These are phyloP conservation scores for Cladosporium sp. DNA, from an alignment of 2,329 filamentous ascomycete species.

Conservation along the genomic window DNA sequence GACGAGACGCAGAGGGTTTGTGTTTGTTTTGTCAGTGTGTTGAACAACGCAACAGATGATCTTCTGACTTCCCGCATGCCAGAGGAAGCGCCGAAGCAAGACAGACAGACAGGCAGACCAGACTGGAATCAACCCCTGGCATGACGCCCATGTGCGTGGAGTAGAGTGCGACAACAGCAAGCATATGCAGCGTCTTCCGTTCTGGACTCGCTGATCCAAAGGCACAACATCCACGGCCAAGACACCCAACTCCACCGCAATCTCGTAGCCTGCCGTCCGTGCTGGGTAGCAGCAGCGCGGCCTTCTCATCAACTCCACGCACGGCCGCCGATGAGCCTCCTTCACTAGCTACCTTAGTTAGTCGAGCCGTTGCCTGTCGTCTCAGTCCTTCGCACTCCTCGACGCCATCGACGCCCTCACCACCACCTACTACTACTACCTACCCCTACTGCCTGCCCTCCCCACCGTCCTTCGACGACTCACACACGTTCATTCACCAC, in stretches of 20 bases:
- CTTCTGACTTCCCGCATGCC: background rate
- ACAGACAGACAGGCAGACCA: background rate
- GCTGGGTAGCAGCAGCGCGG: background rate
- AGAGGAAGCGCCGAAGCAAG: background rate
- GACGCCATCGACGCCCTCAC: slow-evolving; percentile 5
- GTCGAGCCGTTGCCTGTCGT: slow-evolving; percentile 13
- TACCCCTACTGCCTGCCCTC: background rate
- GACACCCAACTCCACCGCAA: slow-evolving; percentile 10
- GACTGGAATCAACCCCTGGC: background rate
- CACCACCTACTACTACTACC: background rate
- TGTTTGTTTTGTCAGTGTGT: background rate
- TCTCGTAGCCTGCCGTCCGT: background rate
- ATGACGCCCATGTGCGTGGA: slow-evolving; percentile 1
- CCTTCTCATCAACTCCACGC: slow-evolving; percentile 9
- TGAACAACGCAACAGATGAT: background rate
- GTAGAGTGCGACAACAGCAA: background rate
- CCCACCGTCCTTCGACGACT: slow-evolving; percentile 10
- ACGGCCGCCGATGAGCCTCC: slow-evolving; percentile 4
- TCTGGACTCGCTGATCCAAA: background rate
- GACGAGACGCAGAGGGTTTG: background rate
- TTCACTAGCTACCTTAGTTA: background rate
- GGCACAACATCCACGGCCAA: slow-evolving; percentile 6
- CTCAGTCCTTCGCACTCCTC: background rate
- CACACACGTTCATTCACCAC: slow-evolving; percentile 17
- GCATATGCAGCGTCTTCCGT: background rate